These are phyloP conservation scores for Phytophthora ohioensis DNA, from an alignment of 352 stramenopile species.

Conservation along the genomic window DNA sequence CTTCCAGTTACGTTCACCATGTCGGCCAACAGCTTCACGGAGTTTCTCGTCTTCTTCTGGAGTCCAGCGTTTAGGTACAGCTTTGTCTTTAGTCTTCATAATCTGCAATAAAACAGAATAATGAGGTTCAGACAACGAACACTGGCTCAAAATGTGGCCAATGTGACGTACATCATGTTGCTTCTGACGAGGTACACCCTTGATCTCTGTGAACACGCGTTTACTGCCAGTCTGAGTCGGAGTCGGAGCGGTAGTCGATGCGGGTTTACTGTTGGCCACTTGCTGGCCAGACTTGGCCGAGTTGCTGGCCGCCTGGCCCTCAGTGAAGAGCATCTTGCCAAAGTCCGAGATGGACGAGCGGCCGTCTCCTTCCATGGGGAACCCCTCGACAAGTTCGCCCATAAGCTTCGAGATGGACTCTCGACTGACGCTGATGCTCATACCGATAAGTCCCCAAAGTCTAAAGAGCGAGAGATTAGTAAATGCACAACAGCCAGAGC, in stretches of 20 bases:
- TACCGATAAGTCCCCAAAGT: slow-evolving; percentile 13
- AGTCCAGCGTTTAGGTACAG: slow-evolving; percentile 83
- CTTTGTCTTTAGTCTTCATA: slow-evolving; percentile 88
- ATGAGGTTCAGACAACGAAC: not conserved
- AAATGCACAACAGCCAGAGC: slow-evolving; percentile 15
- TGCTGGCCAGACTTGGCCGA: slow-evolving; percentile 3
- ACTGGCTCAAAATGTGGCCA: not conserved
- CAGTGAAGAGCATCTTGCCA: slow-evolving; percentile 86
- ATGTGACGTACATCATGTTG: slow-evolving; percentile 67
- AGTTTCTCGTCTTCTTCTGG: slow-evolving; percentile 84
- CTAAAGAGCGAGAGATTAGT: slow-evolving; percentile 9
- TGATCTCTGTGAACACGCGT: slow-evolving; percentile 87
- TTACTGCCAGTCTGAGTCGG: slow-evolving; percentile 58
- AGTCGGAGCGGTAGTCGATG: not conserved
- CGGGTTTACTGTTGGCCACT: slow-evolving; percentile 7
- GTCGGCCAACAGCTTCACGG: slow-evolving; percentile 73
- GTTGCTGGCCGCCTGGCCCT: slow-evolving; percentile 54
- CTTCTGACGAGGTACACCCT: slow-evolving; percentile 83
- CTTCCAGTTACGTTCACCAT: slow-evolving; percentile 91
- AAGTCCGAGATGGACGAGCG: slow-evolving; percentile 89
- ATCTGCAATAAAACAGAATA: slow-evolving; percentile 47
- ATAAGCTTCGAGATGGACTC: slow-evolving; percentile 90
- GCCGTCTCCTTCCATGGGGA: slow-evolving; percentile 79
- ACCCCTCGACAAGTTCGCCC: slow-evolving; percentile 83
- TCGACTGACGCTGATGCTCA: slow-evolving; percentile 83